Evolutionary conservation across 225 moss, liverwort and hornwort genomes (phyloP), one percentile per base, ranked within the genome.

Genomic region (Bryum argenteum): DNA sequence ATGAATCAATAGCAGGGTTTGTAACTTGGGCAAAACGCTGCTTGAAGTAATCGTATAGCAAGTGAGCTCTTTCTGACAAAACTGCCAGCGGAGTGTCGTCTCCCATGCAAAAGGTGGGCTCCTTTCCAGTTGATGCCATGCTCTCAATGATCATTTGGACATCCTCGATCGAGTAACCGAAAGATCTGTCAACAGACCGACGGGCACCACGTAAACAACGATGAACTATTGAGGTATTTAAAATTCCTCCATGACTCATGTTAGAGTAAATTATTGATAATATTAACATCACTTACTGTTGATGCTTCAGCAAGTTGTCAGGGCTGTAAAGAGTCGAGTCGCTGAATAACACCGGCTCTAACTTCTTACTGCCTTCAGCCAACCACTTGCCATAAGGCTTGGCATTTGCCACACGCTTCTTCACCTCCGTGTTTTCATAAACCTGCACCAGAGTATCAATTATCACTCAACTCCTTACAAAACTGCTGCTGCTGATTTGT

Each of bases 21-120:
- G 96, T 97, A 48, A 96, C 93, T 91, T 96, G 96, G 11, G 96
- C 96, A 79, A 97, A 97, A 48, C 96, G 90, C 84, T 97, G 96
- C 80, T 97, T 97, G 83, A 97, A 90, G 77, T 97, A 97, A 83
- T 97, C 91, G 80, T 90, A 97, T 63, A 97, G 71, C 70, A 97
- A 72, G 71, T 97, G 96, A 6, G 91, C 82, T 79, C 48, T 88
- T 59, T 82, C 67, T 16, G 96, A 97, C 63, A 97, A 76, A 14
- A 97, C 93, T 0, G 96, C 93, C 60, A 97, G 61, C 3, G 96
- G 96, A 58, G 89, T 84, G 66, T 97, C 96, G 68, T 97, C 96
- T 65, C 96, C 96, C 96, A 97, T 97, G 61, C 96, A 97, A 69
- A 97, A 97, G 3, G 96, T 97, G 19, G 96, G 91, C 74, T 97